Evolutionary conservation across 2,329 filamentous ascomycete genomes (phyloP).

Genomic region (Colletotrichum tabaci): DNA sequence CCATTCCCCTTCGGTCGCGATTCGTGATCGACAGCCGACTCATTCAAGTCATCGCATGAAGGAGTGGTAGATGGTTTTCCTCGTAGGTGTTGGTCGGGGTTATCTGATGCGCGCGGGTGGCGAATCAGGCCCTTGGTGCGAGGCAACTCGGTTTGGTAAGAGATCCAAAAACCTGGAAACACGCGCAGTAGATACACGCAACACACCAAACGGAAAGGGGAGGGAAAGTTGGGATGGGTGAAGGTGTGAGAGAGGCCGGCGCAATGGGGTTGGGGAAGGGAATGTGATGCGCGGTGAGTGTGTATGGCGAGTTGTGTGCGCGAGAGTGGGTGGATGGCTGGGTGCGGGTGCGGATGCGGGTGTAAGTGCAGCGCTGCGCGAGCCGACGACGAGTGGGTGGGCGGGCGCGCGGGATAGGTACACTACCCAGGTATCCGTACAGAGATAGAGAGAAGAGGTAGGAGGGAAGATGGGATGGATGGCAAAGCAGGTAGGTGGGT

Average conservation of each 20-base stretch:
- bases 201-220: conserved; percentile 9
- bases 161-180: conserved; percentile 26
- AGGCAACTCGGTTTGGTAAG: conserved; percentile 9
- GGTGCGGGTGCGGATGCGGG: conserved; percentile 35
- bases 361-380: conserved; percentile 33
- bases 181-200: conserved; percentile 23
- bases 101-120: conserved; percentile 35
- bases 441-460: neutral
- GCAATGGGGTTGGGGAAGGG: conserved; percentile 24
- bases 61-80: conserved; percentile 1
- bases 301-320: conserved; percentile 34
- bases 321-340: conserved; percentile 29
- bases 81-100: conserved; percentile 8
- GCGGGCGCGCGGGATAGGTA: neutral
- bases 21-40: conserved; percentile 39
- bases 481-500: conserved; percentile 21
- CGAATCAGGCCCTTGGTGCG: conserved; percentile 20
- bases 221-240: conserved; percentile 3
- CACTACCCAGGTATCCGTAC: neutral
- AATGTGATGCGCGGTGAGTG: conserved; percentile 38
- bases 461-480: conserved; percentile 23
- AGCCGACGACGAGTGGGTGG: conserved; percentile 24
- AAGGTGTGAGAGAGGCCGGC: conserved; percentile 23
- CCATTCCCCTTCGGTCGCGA: conserved; percentile 41
- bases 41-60: conserved; percentile 38